These are phyloP conservation scores for Trichosanthes cucumerina DNA, from an alignment of 306 rosid genomes.

Conservation along the genomic window DNA sequence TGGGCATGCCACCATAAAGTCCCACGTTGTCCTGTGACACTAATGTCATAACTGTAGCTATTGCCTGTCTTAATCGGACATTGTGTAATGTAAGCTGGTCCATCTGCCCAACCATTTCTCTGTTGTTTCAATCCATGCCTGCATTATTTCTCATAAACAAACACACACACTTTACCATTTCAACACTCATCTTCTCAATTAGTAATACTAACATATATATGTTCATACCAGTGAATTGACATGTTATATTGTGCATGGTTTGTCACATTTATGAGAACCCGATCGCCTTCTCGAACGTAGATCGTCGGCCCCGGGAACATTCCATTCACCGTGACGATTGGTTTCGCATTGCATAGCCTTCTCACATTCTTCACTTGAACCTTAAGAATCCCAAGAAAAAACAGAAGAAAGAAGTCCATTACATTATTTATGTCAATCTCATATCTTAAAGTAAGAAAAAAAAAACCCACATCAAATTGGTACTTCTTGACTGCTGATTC, in stretches of 20 bases:
- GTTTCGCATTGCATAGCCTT: slow-evolving; percentile 20
- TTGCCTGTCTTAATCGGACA: slow-evolving; percentile 24
- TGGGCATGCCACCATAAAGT: slow-evolving; percentile 35
- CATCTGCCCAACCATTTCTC: slow-evolving; percentile 30
- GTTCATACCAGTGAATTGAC: slow-evolving; percentile 17
- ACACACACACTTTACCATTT: not conserved
- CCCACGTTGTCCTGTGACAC: slow-evolving; percentile 23
- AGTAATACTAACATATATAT: not conserved
- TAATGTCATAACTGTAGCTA: slow-evolving; percentile 20
- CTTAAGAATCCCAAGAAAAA: not conserved
- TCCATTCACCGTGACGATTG: slow-evolving; percentile 18
- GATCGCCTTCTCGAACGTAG: slow-evolving; percentile 17
- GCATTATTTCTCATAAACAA: not conserved
- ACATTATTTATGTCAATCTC: not conserved
- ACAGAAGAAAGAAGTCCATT: not conserved
- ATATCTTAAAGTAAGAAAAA: not conserved
- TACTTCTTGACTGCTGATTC: slow-evolving; percentile 3
- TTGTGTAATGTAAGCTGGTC: slow-evolving; percentile 30
- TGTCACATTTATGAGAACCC: slow-evolving; percentile 13
- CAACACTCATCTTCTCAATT: not conserved
- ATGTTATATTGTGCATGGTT: slow-evolving; percentile 21
- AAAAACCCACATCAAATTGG: slow-evolving; percentile 4
- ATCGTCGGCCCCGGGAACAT: slow-evolving; percentile 18
- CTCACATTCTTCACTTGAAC: slow-evolving; percentile 25
- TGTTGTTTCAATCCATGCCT: slow-evolving; percentile 31